These are phyloP conservation scores for Torulaspora indica DNA, from an alignment of 805 yeast genomes.

Conservation along the genomic window DNA sequence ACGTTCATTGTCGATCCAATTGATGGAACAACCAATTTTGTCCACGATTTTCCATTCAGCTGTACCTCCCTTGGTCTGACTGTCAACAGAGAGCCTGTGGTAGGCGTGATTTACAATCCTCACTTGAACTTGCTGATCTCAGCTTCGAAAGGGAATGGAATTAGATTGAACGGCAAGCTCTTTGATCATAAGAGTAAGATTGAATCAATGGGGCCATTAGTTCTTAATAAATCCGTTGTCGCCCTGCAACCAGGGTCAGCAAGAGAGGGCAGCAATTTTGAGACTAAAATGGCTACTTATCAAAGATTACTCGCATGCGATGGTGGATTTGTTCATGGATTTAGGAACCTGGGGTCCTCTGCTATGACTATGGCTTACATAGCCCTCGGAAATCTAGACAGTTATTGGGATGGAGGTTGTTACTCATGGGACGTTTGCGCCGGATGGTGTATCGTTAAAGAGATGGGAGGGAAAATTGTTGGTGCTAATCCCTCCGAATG, in stretches of 20 bases:
- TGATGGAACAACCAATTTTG: constrained; percentile 60
- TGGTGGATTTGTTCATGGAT: constrained; percentile 83
- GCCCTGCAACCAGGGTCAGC: constrained; percentile 88
- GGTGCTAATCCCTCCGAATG: constrained; percentile 50
- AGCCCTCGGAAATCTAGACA: constrained; percentile 56
- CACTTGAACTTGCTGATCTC: constrained; percentile 48
- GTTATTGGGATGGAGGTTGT: constrained; percentile 69
- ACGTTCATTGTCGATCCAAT: constrained; percentile 60
- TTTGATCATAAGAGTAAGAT: constrained; percentile 61
- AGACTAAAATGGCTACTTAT: constrained; percentile 75
- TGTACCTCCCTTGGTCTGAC: constrained; percentile 62
- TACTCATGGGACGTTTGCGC: constrained; percentile 71
- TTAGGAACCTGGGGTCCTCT: constrained; percentile 59
- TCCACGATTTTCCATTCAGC: constrained; percentile 56
- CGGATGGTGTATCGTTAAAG: constrained; percentile 58
- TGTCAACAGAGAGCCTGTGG: constrained; percentile 45
- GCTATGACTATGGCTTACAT: constrained; percentile 58
- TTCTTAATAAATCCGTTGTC: constrained; percentile 79
- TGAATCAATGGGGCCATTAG: constrained; percentile 73
- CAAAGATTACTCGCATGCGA: constrained; percentile 80
- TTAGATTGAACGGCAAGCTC: constrained; percentile 45
- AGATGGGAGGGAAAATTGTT: constrained; percentile 56
- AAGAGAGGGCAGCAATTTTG: constrained; percentile 79
- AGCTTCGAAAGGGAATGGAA: constrained; percentile 53
- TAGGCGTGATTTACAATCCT: constrained; percentile 63